Conservation (phyloP, 140 eudicot species). For the Stevia rebaudiana region DNA sequence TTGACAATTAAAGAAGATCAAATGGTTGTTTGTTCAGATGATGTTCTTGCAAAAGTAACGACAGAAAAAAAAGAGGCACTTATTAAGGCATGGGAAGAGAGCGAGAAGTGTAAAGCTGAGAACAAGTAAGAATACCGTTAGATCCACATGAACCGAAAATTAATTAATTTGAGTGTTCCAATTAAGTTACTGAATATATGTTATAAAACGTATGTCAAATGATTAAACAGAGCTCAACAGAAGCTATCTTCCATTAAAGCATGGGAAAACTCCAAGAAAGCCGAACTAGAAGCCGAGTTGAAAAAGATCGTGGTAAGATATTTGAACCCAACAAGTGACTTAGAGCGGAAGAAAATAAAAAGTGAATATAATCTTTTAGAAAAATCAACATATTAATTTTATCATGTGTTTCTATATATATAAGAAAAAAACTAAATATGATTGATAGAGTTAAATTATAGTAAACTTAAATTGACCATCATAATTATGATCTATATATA, state of each 20-base stretch:
- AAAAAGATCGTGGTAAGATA: slow-evolving; percentile 45
- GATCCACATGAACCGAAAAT: not conserved
- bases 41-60: slow-evolving; percentile 66
- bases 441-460: too few relatives aligned
- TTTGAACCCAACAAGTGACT: not conserved
- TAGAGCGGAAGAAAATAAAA: too few relatives aligned
- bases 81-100: slow-evolving; percentile 95
- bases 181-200: too few relatives aligned
- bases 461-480: too few relatives aligned
- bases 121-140: slow-evolving; percentile 56
- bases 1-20: not conserved
- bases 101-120: slow-evolving; percentile 79
- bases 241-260: slow-evolving; percentile 46
- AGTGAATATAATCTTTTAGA: too few relatives aligned
- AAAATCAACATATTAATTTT: too few relatives aligned
- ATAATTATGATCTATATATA: too few relatives aligned
- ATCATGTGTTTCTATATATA: too few relatives aligned
- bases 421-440: too few relatives aligned
- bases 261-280: slow-evolving; percentile 91
- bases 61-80: slow-evolving; percentile 77
- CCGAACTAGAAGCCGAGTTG: slow-evolving; percentile 56
- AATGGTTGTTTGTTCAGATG: slow-evolving; percentile 35
- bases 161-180: too few relatives aligned
- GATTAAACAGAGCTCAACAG: slow-evolving; percentile 53
- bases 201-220: not conserved